Evolutionary conservation across 305 asterid species (phyloP).

Genomic region (Solanum hybrid): DNA sequence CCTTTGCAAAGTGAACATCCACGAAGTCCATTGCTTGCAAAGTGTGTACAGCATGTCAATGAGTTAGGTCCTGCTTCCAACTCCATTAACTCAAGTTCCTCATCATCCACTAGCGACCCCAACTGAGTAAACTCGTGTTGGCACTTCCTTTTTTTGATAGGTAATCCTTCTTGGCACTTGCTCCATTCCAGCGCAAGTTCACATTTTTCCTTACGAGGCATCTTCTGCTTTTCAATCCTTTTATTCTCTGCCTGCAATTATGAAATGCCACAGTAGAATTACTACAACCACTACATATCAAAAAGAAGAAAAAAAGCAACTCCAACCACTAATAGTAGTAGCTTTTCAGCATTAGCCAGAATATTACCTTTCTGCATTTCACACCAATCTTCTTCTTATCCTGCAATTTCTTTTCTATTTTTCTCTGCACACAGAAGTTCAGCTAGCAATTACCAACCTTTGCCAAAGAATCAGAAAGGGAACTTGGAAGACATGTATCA

Average conservation of each 20-base stretch:
- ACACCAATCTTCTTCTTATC: slow-evolving; percentile 52
- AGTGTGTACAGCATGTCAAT: slow-evolving; percentile 67
- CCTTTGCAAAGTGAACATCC: slow-evolving; percentile 98
- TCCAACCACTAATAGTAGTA: not conserved
- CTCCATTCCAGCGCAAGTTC: slow-evolving; percentile 55
- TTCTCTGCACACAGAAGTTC: slow-evolving; percentile 41
- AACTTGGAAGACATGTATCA: not conserved
- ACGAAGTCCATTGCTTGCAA: slow-evolving; percentile 47
- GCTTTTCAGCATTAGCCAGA: not conserved
- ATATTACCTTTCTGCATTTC: slow-evolving; percentile 47
- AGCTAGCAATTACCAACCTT: slow-evolving; percentile 3
- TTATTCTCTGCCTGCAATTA: slow-evolving; percentile 41
- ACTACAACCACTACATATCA: not conserved
- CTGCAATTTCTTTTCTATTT: slow-evolving; percentile 46
- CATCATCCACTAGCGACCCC: slow-evolving; percentile 62
- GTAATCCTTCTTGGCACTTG: slow-evolving; percentile 33
- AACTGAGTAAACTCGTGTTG: slow-evolving; percentile 37
- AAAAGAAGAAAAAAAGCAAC: not conserved
- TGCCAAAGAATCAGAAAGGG: slow-evolving; percentile 5
- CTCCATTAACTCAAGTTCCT: slow-evolving; percentile 86
- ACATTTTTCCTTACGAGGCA: slow-evolving; percentile 49
- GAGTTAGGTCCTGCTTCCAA: slow-evolving; percentile 72
- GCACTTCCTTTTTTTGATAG: slow-evolving; percentile 16
- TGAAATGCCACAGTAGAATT: slow-evolving; percentile 9
- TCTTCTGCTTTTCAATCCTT: slow-evolving; percentile 38